Evolutionary conservation across 2,329 filamentous ascomycete genomes (phyloP), one percentile per base, ranked within the genome.

Genomic region (Stemphylium vesicarium): DNA sequence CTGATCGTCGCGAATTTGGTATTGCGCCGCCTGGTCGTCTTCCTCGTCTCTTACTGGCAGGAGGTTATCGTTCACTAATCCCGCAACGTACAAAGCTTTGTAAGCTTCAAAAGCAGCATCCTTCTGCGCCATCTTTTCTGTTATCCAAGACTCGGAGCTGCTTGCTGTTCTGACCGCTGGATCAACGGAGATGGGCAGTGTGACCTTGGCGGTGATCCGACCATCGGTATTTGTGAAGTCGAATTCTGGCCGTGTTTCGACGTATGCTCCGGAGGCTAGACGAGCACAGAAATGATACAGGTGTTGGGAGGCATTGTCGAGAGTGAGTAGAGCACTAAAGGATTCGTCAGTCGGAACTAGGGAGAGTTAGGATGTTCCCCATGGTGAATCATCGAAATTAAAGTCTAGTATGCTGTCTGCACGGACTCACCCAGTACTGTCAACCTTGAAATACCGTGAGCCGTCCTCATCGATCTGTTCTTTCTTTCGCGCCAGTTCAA

Each of bases 41-140:
- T 45, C 42, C 24, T 71, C 66, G 42, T 60, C 61, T 50, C 65
- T 53, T 82, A 77, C 8, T 76, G 94, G 94, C 36, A 96, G 79
- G 0, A 97, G 76, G 64, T 96, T 82, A 12, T 96, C 85, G 57
- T 91, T 92, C 1, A 98, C 75, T 4, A 97, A 78, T 0, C 89
- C 88, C 22, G 84, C 88, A 7, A 84, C 64, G 68, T 94, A 87
- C 0, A 98, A 79, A 4, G 80, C 80, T 18, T 84, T 76, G 68
- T 93, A 96, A 1, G 92, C 90, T 66, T 91, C 85, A 57, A 96
- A 95, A 0, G 91, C 89, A 1, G 89, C 91, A 73, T 97, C 94
- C 68, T 89, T 91, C 62, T 81, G 86, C 0, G 92, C 92, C 62
- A 85, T 86, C 53, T 81, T 84, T 66, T 95, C 88, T 0, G 87